Conservation (phyloP, 208 protist species). For the Balamuthia mandrillaris region DNA sequence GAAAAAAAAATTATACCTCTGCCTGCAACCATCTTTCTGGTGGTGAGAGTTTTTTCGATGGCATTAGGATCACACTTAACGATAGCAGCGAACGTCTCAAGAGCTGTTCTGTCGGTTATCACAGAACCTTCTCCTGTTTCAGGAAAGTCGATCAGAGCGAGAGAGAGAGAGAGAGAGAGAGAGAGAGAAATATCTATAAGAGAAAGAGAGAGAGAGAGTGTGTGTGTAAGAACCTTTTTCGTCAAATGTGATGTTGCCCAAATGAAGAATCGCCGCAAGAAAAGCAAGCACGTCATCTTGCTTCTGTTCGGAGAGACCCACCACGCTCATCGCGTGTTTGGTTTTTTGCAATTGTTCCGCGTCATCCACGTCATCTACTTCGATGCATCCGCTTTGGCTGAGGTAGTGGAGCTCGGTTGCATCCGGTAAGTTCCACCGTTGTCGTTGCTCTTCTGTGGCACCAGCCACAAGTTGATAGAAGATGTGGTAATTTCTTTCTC, state of each 20-base stretch:
- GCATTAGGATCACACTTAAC: not conserved
- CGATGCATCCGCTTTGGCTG: conserved; percentile 1
- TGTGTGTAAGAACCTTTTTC: not conserved
- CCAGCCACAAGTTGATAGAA: conserved; percentile 70
- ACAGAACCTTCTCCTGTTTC: conserved; percentile 33
- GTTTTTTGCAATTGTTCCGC: conserved; percentile 14
- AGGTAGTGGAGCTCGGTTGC: not conserved
- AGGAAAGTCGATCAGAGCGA: no score
- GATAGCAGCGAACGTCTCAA: not conserved
- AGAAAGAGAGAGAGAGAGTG: not conserved
- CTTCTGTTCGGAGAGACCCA: conserved; percentile 52
- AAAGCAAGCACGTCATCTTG: conserved; percentile 39
- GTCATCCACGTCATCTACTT: conserved; percentile 39
- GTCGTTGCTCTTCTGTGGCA: not conserved
- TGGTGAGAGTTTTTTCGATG: not conserved
- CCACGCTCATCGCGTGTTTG: conserved; percentile 41
- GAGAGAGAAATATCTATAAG: not conserved
- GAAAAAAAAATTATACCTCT: not conserved
- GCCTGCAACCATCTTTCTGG: not conserved
- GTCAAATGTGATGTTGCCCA: conserved; percentile 63
- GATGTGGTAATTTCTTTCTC: conserved; percentile 83
- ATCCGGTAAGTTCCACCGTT: not conserved
- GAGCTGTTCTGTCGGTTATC: not conserved
- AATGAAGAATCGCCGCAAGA: conserved; percentile 59
- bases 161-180: no score